Evolutionary conservation across 2,329 filamentous ascomycete genomes (phyloP).

Genomic region (Monosporascus ibericus): DNA sequence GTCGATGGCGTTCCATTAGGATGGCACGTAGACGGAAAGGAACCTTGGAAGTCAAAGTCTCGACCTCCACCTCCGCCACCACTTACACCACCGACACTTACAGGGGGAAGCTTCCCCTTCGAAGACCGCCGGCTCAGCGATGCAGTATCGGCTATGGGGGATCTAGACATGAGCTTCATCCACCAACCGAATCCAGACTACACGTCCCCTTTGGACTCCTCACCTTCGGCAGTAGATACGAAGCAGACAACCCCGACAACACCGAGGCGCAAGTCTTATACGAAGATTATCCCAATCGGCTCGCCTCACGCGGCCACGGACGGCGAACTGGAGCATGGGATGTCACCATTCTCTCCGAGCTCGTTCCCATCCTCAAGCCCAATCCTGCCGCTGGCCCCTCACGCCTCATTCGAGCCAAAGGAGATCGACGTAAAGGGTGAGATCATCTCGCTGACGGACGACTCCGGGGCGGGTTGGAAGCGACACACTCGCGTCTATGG

Average conservation of each 20-base stretch:
- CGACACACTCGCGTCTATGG: slow-evolving; percentile 55
- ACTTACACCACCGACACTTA: slow-evolving; percentile 42
- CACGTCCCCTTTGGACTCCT: slow-evolving; percentile 23
- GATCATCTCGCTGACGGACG: slow-evolving; percentile 42
- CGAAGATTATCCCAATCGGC: slow-evolving; percentile 32
- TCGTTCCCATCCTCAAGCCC: slow-evolving; percentile 45
- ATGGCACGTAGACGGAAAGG: slow-evolving; percentile 18
- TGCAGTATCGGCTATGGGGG: slow-evolving; percentile 26
- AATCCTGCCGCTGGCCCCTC: slow-evolving; percentile 41
- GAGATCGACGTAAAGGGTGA: slow-evolving; percentile 43
- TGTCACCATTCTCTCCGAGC: slow-evolving; percentile 35
- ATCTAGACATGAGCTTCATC: slow-evolving; percentile 35
- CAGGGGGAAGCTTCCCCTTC: slow-evolving; percentile 36
- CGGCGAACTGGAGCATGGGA: slow-evolving; percentile 12
- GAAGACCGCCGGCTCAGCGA: slow-evolving; percentile 31
- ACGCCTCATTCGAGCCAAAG: slow-evolving; percentile 25
- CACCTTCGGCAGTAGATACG: slow-evolving; percentile 13
- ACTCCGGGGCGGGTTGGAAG: slow-evolving; percentile 45
- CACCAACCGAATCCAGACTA: slow-evolving; percentile 47
- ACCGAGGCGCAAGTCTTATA: slow-evolving; percentile 37
- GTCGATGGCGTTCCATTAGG: slow-evolving; percentile 5
- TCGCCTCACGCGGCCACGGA: slow-evolving; percentile 9
- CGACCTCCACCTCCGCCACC: slow-evolving; percentile 41
- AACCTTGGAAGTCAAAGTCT: slow-evolving; percentile 26
- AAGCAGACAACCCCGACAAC: slow-evolving; percentile 24